Base-by-base conservation (phyloP, 257 asterid genomes). In the Nemophila menziesii region DNA sequence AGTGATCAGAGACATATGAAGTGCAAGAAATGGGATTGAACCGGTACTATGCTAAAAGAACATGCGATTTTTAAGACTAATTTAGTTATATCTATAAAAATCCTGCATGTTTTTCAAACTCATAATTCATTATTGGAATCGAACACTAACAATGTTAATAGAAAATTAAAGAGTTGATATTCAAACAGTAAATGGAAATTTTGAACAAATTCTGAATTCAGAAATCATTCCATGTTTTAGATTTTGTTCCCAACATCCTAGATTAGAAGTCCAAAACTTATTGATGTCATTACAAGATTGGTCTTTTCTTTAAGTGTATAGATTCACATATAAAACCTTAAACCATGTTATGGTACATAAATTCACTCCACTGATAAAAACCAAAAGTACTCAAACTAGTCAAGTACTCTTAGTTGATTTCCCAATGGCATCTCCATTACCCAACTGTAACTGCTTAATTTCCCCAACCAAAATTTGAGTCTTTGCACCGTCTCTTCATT, bases 311-410 rank as follows among this genome's bases (percentile, higher is more conserved):
- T 13, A 16, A 33, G 44, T 44, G 17, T 37, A 17, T 15, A 27
- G 47, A 18, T 26, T 38, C 46, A 18, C 16, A 18, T 22, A 48
- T n/a, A 52, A 21, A 33, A 47, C 14, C 42, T 44, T 42, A 45
- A 63, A 55, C 40, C 39, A 54, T 27, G 66, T 62, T 62, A 48
- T 46, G 48, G 52, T 55, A 62, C 39, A 64, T 38, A 50, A 47
- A 11, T 39, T 42, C 51, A 46, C 8, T 23, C 45, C 40, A 55
- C 49, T 46, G 17, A 40, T 37, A 16, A 43, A 51, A 39, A 8
- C 19, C 11, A 22, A 5, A 4, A 45, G 38, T 24, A 23, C 20
- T 23, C 20, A 20, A 44, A 40, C 22, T 7, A 29, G 36, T 29
- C 26, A 15, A 12, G 33, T 49, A 46, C 60, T 49, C 63, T 34